Evolutionary conservation across 2,329 filamentous ascomycete species (phyloP), one percentile per base, ranked within the genome.

Genomic region (Penicillium carneum): DNA sequence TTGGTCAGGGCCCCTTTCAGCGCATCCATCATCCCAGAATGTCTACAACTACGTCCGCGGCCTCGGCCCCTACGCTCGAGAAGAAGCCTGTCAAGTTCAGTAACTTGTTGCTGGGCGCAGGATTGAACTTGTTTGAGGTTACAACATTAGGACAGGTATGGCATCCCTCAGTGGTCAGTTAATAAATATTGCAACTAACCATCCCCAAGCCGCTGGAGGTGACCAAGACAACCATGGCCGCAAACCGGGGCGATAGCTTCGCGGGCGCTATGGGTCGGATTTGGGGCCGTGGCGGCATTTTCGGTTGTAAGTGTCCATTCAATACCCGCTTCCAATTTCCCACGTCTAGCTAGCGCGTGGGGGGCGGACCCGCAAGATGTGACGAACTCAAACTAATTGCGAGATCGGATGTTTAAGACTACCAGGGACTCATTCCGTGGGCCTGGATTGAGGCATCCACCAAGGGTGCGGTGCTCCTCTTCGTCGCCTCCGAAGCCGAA

Each of bases 71-170:
- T 79, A 82, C 79, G 80, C 84, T 96, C 79, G 93, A 97, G 90
- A 98, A 98, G 91, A 98, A 98, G 88, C 95, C 95, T 70, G 87
- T 99, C 87, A 98, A 97, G 88, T 98, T 98, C 87, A 97, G 93
- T 85, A 99, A 99, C 84, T 82, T 99, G 87, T 85, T 99, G 76
- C 88, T 97, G 74, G 93, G 93, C 76, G 91, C 92, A 77, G 92
- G 93, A 72, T 87, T 97, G 83, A 97, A 97, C 86, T 84, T 97
- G 87, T 97, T 97, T 80, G 93, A 97, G 79, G 88, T 90, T 74
- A 89, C 88, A 68, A 86, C 88, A 68, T 81, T 90, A 76, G 88
- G 88, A 77, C 88, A 90, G 84, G 84, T 86, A 83, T 26, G 54
- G 34, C n/a, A 36, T 20, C 34, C 16, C 20, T n/a, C 29, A 14